phyloP scores from a whole-genome alignment of 2,329 filamentous ascomycete genomes.

The Cladorrhinum sp. region DNA sequence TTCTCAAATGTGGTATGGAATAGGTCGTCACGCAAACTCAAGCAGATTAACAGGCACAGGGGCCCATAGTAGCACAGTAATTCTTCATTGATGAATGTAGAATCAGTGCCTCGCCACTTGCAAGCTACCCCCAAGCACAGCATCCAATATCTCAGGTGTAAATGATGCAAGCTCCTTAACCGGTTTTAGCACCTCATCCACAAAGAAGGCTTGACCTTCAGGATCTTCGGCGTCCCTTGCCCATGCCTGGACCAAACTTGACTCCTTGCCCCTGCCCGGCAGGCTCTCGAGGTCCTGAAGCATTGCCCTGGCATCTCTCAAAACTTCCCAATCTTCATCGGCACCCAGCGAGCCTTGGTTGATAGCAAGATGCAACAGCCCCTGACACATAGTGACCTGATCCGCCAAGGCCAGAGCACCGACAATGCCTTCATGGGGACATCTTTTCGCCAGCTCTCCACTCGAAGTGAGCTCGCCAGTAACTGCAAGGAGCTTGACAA shows the following conservation, averaged over 20 bases:
- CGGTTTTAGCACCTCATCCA: conserved; percentile 47
- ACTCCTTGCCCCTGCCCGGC: conserved; percentile 44
- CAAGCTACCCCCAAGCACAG: conserved; percentile 35
- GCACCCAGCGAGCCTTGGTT: conserved; percentile 42
- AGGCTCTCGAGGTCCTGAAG: conserved; percentile 49
- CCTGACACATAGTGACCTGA: conserved; percentile 53
- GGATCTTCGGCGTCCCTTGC: conserved; percentile 38
- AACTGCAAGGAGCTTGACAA: conserved; percentile 52
- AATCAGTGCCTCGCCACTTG: background rate
- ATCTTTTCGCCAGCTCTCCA: conserved; percentile 28
- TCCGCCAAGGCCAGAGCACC: conserved; percentile 43
- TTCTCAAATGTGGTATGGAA: too few relatives aligned
- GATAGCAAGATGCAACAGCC: conserved; percentile 48
- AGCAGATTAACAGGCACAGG: too few relatives aligned
- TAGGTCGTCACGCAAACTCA: too few relatives aligned
- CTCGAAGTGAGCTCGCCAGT: conserved; percentile 41
- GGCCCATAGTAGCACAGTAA: background rate
- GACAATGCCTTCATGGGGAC: conserved; percentile 29
- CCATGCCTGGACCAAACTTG: conserved; percentile 45
- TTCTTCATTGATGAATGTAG: background rate
- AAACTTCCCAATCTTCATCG: conserved; percentile 45
- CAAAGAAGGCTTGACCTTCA: conserved; percentile 46
- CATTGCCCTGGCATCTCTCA: conserved; percentile 44
- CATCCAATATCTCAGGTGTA: conserved; percentile 42
- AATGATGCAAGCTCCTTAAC: conserved; percentile 46